A percentile compares a stretch with the other conserved stretches of the same genome.
phyloP scores from a whole-genome alignment of 768 basidiomycete genomes.

The Pleurotus citrinopileatus region DNA sequence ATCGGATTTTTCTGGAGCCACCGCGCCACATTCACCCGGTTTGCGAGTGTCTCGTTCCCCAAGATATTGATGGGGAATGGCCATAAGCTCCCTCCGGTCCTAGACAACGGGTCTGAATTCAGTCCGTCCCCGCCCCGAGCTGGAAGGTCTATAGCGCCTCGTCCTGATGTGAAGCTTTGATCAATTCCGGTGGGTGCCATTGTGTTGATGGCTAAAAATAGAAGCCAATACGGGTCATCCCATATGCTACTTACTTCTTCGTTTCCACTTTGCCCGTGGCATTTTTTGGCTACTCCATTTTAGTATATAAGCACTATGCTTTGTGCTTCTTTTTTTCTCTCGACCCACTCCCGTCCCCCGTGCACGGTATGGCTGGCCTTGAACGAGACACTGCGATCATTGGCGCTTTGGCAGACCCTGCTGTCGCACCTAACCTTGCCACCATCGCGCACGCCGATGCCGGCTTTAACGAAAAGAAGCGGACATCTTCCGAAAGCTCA shows the following conservation, averaged over 20 bases:
- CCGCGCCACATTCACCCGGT: no score
- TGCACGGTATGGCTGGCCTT: constrained; percentile 12
- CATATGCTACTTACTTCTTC: not conserved
- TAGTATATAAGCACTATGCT: not conserved
- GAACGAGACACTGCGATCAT: constrained; percentile 13
- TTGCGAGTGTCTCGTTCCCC: no score
- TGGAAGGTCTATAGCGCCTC: no score
- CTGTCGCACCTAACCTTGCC: not conserved
- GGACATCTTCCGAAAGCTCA: not conserved
- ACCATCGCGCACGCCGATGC: constrained; percentile 6
- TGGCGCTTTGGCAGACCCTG: not conserved
- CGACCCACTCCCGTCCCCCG: not conserved
- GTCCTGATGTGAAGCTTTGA: no score
- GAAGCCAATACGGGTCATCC: not conserved
- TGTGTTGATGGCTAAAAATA: not conserved
- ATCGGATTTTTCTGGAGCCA: no score
- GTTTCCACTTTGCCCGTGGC: not conserved
- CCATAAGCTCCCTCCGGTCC: no score
- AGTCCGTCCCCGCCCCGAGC: no score
- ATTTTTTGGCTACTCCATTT: not conserved
- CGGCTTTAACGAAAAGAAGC: constrained; percentile 9
- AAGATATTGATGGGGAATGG: no score
- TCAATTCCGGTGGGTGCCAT: no score
- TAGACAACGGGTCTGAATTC: no score
- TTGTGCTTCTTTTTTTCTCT: not conserved